These are phyloP conservation scores for Platismatia glauca DNA, from an alignment of 495 filamentous ascomycete genomes.

Conservation along the genomic window DNA sequence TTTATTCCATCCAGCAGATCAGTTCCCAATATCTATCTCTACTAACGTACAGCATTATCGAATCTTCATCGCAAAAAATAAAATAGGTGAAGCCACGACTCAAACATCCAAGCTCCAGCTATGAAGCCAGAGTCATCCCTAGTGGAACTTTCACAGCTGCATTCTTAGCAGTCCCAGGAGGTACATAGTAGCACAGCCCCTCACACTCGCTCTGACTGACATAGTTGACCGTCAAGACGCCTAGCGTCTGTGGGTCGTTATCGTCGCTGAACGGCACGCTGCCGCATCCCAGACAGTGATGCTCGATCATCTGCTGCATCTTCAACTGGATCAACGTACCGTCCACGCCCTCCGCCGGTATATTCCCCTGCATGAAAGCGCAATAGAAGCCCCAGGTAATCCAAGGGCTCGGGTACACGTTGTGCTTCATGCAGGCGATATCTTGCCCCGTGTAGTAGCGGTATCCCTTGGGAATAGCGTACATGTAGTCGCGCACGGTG, in stretches of 20 bases:
- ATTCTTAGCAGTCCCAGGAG: background rate
- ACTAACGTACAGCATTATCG: background rate
- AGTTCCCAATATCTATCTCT: background rate
- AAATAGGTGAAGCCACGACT: background rate
- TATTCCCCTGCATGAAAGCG: conserved; percentile 8
- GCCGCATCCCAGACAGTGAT: conserved; percentile 14
- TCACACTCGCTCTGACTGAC: conserved; percentile 5
- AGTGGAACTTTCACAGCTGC: background rate
- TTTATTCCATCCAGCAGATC: background rate
- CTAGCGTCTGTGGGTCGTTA: conserved; percentile 10
- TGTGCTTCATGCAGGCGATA: conserved; percentile 4
- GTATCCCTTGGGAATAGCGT: background rate
- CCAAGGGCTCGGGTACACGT: background rate
- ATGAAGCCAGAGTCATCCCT: background rate
- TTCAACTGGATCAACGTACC: conserved; percentile 5
- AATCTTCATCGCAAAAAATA: background rate
- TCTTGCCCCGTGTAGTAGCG: background rate
- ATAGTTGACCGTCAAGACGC: conserved; percentile 17
- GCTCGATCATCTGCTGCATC: conserved; percentile 9
- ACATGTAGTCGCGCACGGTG: conserved; percentile 7
- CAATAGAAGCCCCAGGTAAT: conserved; percentile 5
- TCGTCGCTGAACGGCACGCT: conserved; percentile 5
- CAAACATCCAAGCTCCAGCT: background rate
- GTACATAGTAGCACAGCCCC: conserved; percentile 5
- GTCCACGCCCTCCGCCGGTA: background rate